Percentiles rank a stretch among this genome's conserved stretches.
These are phyloP conservation scores for Potentilla sterilis DNA, from an alignment of 306 rosid species.

Conservation along the genomic window DNA sequence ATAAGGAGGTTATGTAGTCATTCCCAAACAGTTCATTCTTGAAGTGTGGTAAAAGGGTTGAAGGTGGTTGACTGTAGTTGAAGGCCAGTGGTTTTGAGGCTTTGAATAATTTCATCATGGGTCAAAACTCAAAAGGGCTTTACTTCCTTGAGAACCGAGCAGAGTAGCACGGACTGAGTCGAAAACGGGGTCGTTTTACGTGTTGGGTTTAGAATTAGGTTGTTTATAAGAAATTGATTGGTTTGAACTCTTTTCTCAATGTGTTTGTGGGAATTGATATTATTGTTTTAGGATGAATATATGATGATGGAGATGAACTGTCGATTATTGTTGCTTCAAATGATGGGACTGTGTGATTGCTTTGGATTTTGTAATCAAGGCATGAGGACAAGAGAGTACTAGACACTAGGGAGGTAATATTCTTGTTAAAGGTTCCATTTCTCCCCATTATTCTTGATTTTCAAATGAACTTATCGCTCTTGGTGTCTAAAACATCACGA, in stretches of 20 bases:
- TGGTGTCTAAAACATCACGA: background rate
- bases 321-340: conserved; percentile 5
- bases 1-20: conserved; percentile 44
- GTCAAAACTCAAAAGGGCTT: background rate
- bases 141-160: background rate
- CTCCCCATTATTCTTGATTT: background rate
- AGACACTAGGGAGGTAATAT: background rate
- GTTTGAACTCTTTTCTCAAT: background rate
- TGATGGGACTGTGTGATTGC: background rate
- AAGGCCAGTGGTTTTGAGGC: conserved; percentile 34
- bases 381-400: background rate
- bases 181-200: background rate
- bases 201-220: background rate
- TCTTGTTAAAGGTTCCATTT: background rate
- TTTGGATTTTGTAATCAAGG: background rate
- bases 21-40: conserved; percentile 36
- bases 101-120: conserved; percentile 27
- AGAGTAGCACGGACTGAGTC: background rate
- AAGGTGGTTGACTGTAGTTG: conserved; percentile 26
- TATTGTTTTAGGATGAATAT: background rate
- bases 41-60: conserved; percentile 21
- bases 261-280: background rate
- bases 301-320: background rate
- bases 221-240: background rate
- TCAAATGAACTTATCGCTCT: background rate